Conservation (phyloP, 331 rosid genomes). For the Pyracantha coccinea region DNA sequence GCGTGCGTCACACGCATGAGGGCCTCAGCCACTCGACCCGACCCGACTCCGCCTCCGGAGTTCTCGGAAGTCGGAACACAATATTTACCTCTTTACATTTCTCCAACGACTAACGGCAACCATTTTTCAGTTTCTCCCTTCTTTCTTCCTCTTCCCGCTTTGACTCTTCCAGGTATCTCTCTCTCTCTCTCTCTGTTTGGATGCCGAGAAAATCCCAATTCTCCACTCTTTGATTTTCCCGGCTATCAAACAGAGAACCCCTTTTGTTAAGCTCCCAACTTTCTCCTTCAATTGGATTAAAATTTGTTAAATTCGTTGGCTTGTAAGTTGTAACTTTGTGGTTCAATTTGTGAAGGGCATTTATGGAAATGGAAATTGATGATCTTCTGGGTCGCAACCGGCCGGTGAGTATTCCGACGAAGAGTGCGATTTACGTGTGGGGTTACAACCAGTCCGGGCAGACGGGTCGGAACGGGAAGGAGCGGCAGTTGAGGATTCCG, state of each 20-base stretch:
- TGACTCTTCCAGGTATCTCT: neutral
- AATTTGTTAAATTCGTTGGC: neutral
- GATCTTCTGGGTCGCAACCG: slow-evolving; percentile 38
- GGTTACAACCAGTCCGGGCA: slow-evolving; percentile 93
- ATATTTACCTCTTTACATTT: neutral
- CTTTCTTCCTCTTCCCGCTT: neutral
- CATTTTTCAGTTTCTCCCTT: neutral
- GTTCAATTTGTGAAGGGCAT: slow-evolving; percentile 8
- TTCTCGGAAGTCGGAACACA: slow-evolving; percentile 10
- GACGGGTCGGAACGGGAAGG: slow-evolving; percentile 72
- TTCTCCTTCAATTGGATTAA: neutral
- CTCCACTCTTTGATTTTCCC: neutral
- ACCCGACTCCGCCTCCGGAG: neutral
- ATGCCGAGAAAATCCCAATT: neutral
- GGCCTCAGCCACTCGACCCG: neutral
- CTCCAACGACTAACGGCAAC: neutral
- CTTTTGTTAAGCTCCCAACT: too few species aligned
- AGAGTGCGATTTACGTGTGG: slow-evolving; percentile 92
- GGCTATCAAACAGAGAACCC: neutral
- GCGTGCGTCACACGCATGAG: neutral
- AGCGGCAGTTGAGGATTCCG: slow-evolving; percentile 73
- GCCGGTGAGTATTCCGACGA: slow-evolving; percentile 39
- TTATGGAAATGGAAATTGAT: slow-evolving; percentile 47
- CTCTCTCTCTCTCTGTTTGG: neutral
- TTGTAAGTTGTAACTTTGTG: too few species aligned